Evolutionary conservation across 2,329 filamentous ascomycete species (phyloP), one percentile per base, ranked within the genome.

Genomic region (Beauveria pseudobassiana): DNA sequence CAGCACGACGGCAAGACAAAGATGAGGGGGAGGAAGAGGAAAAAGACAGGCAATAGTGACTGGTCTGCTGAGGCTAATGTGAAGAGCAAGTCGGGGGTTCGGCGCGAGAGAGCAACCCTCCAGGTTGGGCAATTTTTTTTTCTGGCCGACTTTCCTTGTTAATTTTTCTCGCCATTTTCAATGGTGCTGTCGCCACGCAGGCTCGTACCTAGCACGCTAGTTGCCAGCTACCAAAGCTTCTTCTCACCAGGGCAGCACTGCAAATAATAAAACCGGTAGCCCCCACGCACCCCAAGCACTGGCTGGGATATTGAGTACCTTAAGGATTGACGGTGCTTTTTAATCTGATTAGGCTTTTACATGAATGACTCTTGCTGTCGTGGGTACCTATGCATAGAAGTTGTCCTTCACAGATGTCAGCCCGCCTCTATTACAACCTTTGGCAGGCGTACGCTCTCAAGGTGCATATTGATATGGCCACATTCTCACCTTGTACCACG

Each of bases 41-140:
- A 38, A 14, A 68, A 65, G 34, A 48, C 16, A 24, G n/a, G 55
- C 16, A 50, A 50, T 40, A 22, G 46, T 59, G 56, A 59, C 56
- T 50, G 18, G 55, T 42, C 24, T 30, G 18, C 12, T 50, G 53
- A 62, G 38, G 59, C 22, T 34, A 59, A 59, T 56, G 28, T 64
- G 65, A 62, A 67, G 62, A 59, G 46, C 45, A 50, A 43, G 34
- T 43, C 38, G 34, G 46, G 56, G 56, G 56, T 50, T 59, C 34
- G 46, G 55, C 30, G n/a, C 20, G 22, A 12, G 18, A 34, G 24
- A 16, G 46, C 34, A 43, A 16, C 56, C 56, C 56, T 59, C 56
- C 46, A 59, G 56, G 46, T 51, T 51, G 38, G 56, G 46, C 45
- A 26, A 43, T 12, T 6, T 22, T 46, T 57, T 48, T 49, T 56